Base-by-base conservation (phyloP, 345 rosid genomes). In the Lumnitzera littorea region DNA sequence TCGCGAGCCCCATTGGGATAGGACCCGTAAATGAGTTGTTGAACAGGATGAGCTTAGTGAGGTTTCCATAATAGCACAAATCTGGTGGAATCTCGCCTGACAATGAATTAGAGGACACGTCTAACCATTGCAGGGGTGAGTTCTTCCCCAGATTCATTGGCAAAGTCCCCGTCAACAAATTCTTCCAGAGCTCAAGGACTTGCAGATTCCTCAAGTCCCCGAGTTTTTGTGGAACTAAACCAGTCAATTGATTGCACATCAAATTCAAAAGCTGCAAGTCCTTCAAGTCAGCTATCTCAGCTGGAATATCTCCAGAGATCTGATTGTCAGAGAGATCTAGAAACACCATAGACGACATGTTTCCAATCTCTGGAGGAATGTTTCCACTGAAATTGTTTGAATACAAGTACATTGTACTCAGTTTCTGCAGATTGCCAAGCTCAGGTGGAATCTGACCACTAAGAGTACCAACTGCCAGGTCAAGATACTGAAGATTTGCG, bases 41-140 rank as follows among this genome's bases (percentile, higher is more conserved):
- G 86, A 88, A 88, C 71, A 88, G 88, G 53, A 88, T 85, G 67
- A 85, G 91, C 62, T 88, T 88, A 51, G 84, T 88, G 65, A 88
- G 91, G 67, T 88, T 88, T 27, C 83, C 82, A 36, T 58, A 73
- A 66, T 69, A 69, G 71, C 96, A 85, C 76, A 88, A 58, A 55
- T 82, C 75, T 3, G 77, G 62, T 9, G 91, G 91, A 59, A 88
- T 83, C 55, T 74, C 80, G 48, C 91, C 91, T 4, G 91, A 74
- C 55, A 85, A 73, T 51, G 72, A 70, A 68, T 88, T 88, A 15
- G 91, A 80, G 4, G 96, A 88, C 57, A 85, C 85, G 60, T 88
- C 91, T 60, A 88, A 56, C 96, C 89, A 77, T 52, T 68, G 80
- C 58, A 85, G 76, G 1, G 88, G 84, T 0, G 91, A 83, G 60